Conservation (phyloP, 345 rosid species). For the Eucalyptus leucophloia region DNA sequence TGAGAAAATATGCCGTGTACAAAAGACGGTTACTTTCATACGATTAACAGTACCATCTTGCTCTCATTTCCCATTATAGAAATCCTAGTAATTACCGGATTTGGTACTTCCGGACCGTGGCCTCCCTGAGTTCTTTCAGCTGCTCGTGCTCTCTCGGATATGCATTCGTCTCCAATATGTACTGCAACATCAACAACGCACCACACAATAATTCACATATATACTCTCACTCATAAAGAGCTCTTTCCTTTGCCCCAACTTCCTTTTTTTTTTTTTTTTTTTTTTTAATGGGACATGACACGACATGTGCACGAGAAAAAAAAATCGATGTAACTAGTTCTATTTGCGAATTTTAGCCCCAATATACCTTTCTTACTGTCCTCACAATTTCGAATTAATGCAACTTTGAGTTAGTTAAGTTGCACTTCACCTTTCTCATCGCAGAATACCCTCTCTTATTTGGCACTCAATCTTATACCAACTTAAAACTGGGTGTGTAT, state of each 20-base stretch:
- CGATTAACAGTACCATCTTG: no score
- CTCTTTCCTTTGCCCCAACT: not conserved
- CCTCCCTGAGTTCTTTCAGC: constrained; percentile 29
- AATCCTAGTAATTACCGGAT: not conserved
- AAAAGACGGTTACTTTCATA: no score
- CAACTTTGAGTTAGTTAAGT: not conserved
- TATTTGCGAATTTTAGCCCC: no score
- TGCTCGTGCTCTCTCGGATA: constrained; percentile 37
- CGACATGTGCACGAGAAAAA: rapidly evolving
- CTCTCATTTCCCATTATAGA: not conserved
- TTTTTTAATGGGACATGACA: no score
- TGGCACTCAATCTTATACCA: not conserved
- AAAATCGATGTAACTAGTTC: no score
- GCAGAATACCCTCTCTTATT: not conserved
- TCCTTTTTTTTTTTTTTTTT: no score
- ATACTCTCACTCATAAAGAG: not conserved
- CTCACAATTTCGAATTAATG: not conserved
- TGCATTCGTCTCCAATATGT: constrained; percentile 23
- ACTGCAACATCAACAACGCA: not conserved
- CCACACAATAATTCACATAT: not conserved
- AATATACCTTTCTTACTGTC: no score
- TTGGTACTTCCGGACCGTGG: constrained; percentile 13
- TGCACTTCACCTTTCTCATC: not conserved
- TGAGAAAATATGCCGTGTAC: no score
- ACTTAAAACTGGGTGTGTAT: not conserved